Base-by-base conservation (phyloP, 805 yeast species). In the Candida lessepsii region DNA sequence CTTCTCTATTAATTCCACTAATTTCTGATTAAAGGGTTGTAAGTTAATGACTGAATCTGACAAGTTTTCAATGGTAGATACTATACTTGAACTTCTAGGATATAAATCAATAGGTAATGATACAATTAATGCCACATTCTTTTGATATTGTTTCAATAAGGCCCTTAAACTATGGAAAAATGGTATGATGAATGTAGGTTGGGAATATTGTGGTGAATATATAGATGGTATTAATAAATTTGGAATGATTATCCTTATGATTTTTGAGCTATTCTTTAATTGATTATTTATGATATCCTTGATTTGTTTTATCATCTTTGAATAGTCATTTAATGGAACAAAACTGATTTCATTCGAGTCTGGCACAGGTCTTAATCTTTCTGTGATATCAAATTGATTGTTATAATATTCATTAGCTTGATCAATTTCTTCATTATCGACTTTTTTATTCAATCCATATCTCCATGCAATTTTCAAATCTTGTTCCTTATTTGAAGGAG, bases 391-490 rank as follows among this genome's bases (percentile, higher is more conserved):
- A 58, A 88, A 86, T 48, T 78, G 83, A 44, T 79, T 68, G 44
- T 63, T 75, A 58, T 79, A 87, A 47, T 80, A 58, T 29, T 81
- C 81, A 49, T 70, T 68, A 2, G 61, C 56, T 17, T 39, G 40
- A 6, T 46, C 46, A 6, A 39, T 30, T n/a, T 31, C 33, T 4
- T 51, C 62, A 1, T 57, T 41, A 11, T 44, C 70, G 9, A 51
- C 60, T 42, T 53, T 49, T 48, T 54, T 57, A 38, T 54, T 50
- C 36, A 74, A 51, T 0, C 91, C 93, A 54, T 90, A 90, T 53
- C 97, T 76, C 98, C 98, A 90, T 1, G 98, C 97, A 50, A 90
- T 90, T 56, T 82, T 86, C 73, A 90, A 66, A 9, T 51, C 54
- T 29, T 34, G 38, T 31, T 44, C n/a, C n/a, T n/a, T n/a, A n/a